A percentile compares a stretch with the other conserved stretches of the same genome.
Evolutionary conservation across 164 flowering plant genomes (phyloP).

Genomic region (Dillenia suffruticosa): DNA sequence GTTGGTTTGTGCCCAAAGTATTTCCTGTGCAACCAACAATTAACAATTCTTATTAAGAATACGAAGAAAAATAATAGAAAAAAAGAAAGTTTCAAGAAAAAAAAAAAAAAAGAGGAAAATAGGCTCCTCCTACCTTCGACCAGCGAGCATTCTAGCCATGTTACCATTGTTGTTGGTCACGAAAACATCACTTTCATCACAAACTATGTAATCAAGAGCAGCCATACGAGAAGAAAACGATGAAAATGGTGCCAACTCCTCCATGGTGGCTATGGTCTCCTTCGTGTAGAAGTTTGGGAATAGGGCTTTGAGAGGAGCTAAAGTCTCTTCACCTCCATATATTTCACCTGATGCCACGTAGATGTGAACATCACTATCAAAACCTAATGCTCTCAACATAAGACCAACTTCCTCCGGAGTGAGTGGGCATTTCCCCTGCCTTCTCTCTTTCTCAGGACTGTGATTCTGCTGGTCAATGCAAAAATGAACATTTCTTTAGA

Average conservation of each 20-base stretch:
- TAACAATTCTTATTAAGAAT: too few species aligned
- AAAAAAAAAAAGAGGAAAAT: background rate
- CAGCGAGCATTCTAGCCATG: conserved; percentile 95
- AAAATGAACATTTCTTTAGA: background rate
- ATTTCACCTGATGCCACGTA: conserved; percentile 99
- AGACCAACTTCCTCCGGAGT: conserved; percentile 98
- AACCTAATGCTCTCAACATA: conserved; percentile 93
- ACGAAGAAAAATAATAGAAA: background rate
- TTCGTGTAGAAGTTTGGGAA: conserved; percentile 91
- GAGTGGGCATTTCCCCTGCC: conserved; percentile 97
- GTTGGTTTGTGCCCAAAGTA: conserved; percentile 96
- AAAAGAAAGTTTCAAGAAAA: background rate
- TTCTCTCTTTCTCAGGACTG: conserved; percentile 85
- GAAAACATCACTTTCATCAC: conserved; percentile 98
- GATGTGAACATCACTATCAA: conserved; percentile 78
- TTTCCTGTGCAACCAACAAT: conserved; percentile 56
- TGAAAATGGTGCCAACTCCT: conserved; percentile 71
- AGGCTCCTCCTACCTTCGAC: conserved; percentile 64
- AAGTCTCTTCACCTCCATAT: conserved; percentile 85
- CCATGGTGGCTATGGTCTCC: conserved; percentile 71
- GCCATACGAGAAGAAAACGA: conserved; percentile 95
- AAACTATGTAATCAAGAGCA: conserved; percentile 93
- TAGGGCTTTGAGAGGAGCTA: conserved; percentile 79
- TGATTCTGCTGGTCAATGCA: conserved; percentile 35
- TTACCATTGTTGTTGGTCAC: conserved; percentile 99